A percentile compares a stretch with the other conserved stretches of the same genome.
Conservation (phyloP, 2,329 filamentous ascomycete genomes). For the Neocucurbitaria cava region DNA sequence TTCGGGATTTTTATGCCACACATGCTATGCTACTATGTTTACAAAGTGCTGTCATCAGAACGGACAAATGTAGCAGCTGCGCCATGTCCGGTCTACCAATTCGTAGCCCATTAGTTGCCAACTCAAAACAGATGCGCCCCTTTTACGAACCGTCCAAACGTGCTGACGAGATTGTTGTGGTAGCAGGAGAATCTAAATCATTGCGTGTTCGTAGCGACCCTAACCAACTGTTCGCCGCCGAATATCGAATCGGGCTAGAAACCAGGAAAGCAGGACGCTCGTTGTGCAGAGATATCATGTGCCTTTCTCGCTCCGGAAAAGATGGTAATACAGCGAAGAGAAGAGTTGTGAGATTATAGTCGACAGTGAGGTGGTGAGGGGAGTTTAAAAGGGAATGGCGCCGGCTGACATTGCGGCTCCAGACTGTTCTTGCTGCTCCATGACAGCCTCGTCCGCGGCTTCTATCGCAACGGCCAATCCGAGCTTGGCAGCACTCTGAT, state of each 20-base stretch:
- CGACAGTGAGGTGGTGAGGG: constrained; percentile 32
- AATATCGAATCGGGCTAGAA: constrained; percentile 34
- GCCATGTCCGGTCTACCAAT: constrained; percentile 23
- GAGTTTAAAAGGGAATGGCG: constrained; percentile 50
- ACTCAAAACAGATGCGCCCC: constrained; percentile 28
- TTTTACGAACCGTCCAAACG: constrained; percentile 27
- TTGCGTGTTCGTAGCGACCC: constrained; percentile 21
- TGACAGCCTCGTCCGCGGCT: constrained; percentile 50
- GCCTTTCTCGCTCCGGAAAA: constrained; percentile 40
- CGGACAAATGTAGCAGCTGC: constrained; percentile 16
- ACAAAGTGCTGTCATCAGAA: constrained; percentile 33
- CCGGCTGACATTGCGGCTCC: constrained; percentile 34
- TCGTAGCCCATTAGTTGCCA: constrained; percentile 27
- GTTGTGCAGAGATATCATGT: constrained; percentile 7
- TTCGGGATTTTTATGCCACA: constrained; percentile 23
- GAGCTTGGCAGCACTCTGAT: constrained; percentile 90
- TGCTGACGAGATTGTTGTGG: constrained; percentile 5
- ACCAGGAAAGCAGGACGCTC: constrained; percentile 21
- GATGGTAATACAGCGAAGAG: constrained; percentile 51
- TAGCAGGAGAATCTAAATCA: constrained; percentile 6
- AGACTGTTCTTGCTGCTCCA: constrained; percentile 49
- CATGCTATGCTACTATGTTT: constrained; percentile 43
- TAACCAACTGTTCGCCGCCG: constrained; percentile 35
- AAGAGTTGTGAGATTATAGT: constrained; percentile 47
- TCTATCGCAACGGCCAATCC: constrained; percentile 82